phyloP scores from a whole-genome alignment of 345 rosid species.

The Salix udensis region DNA sequence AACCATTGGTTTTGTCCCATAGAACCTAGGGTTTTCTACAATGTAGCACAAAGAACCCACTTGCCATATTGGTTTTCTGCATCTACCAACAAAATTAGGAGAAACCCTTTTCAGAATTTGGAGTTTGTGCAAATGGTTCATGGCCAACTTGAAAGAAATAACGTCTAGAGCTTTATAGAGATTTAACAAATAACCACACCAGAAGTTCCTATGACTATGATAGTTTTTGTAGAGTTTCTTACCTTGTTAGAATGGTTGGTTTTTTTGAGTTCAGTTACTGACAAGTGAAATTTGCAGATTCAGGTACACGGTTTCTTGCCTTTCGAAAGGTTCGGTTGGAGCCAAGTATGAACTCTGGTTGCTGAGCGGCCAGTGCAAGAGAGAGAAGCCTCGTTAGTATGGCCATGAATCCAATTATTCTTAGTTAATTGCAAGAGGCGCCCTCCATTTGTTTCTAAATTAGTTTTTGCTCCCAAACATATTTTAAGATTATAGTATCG shows the following conservation, averaged over 20 bases:
- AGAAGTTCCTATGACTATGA: not conserved
- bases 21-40: conserved; percentile 40
- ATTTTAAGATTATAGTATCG: no score
- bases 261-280: not conserved
- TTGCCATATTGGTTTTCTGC: conserved; percentile 20
- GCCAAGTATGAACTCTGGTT: not conserved
- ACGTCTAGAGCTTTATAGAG: no score
- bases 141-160: conserved; percentile 9
- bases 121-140: conserved; percentile 41
- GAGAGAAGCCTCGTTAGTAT: no score
- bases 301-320: not conserved
- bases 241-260: not conserved
- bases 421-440: no score
- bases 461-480: no score
- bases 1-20: conserved; percentile 23
- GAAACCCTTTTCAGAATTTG: conserved; percentile 47
- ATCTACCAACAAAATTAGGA: conserved; percentile 25
- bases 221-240: not conserved
- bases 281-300: not conserved
- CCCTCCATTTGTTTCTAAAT: no score
- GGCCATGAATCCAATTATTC: not conserved
- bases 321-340: not conserved
- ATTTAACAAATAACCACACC: not conserved
- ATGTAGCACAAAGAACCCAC: conserved; percentile 16
- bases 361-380: not conserved